phyloP scores from a whole-genome alignment of 306 rosid genomes.

The Prunus mira region DNA sequence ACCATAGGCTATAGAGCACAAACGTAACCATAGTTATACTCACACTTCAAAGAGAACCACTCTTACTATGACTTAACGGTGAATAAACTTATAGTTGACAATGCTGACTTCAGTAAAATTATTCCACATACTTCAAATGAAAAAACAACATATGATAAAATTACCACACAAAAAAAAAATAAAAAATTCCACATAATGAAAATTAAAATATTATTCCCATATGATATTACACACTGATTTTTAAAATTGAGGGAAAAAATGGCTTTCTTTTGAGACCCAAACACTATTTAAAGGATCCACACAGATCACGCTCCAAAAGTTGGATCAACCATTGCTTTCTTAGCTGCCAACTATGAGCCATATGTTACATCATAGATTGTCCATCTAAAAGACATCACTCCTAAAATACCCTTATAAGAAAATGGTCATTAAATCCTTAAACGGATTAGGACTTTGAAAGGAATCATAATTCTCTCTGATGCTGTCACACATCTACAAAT shows the following conservation, averaged over 20 bases:
- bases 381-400: neutral
- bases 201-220: neutral
- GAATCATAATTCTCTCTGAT: neutral
- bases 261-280: neutral
- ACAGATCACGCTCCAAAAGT: neutral
- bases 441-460: neutral
- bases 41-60: too few relatives aligned
- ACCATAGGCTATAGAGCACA: too few relatives aligned
- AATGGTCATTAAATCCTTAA: neutral
- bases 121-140: too few relatives aligned
- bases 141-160: too few relatives aligned
- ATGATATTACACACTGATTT: too few relatives aligned
- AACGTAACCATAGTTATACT: too few relatives aligned
- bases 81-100: too few relatives aligned
- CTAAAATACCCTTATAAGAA: neutral
- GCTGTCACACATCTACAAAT: neutral
- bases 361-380: neutral
- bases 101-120: too few relatives aligned
- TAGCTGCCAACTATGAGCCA: neutral
- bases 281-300: slow-evolving; percentile 7
- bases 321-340: neutral
- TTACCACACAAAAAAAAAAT: too few relatives aligned
- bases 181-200: neutral
- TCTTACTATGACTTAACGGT: too few relatives aligned
- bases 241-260: neutral